These are phyloP conservation scores for Coemansia sp. DNA, from an alignment of 192 early-diverging fungal genomes.

Conservation along the genomic window DNA sequence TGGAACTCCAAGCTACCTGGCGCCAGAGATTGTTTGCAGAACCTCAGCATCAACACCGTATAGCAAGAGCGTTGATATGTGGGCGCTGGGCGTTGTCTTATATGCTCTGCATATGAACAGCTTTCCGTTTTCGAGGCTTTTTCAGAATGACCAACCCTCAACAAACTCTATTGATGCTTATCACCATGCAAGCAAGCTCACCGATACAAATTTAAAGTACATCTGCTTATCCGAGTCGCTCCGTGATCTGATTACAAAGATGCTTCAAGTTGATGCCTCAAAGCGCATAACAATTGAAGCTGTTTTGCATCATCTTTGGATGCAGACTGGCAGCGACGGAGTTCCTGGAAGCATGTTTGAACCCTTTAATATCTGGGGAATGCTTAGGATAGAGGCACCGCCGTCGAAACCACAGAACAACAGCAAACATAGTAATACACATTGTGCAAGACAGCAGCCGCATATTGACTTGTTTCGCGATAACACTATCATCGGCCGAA, in stretches of 20 bases:
- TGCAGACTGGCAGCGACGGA: slow-evolving; percentile 35
- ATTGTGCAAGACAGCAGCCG: background rate
- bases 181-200: slow-evolving; percentile 22
- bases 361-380: slow-evolving; percentile 37
- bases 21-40: slow-evolving; percentile 55
- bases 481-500: slow-evolving; percentile 32
- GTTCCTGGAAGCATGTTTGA: slow-evolving; percentile 26
- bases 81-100: slow-evolving; percentile 54
- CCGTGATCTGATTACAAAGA: slow-evolving; percentile 24
- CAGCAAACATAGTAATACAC: background rate
- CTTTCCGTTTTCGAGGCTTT: slow-evolving; percentile 42
- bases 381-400: slow-evolving; percentile 3
- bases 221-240: slow-evolving; percentile 22
- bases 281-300: slow-evolving; percentile 32
- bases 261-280: slow-evolving; percentile 37
- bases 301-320: slow-evolving; percentile 41
- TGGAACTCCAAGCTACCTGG: slow-evolving; percentile 61
- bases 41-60: slow-evolving; percentile 39
- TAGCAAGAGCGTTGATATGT: slow-evolving; percentile 51
- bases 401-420: background rate
- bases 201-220: slow-evolving; percentile 20
- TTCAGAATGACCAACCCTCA: slow-evolving; percentile 14
- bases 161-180: slow-evolving; percentile 29
- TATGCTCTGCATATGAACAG: slow-evolving; percentile 47
- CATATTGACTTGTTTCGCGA: slow-evolving; percentile 31